Evolutionary conservation across 768 basidiomycete species (phyloP), one percentile per base, ranked within the genome.

Genomic region (Goffeauzyma gilvescens): DNA sequence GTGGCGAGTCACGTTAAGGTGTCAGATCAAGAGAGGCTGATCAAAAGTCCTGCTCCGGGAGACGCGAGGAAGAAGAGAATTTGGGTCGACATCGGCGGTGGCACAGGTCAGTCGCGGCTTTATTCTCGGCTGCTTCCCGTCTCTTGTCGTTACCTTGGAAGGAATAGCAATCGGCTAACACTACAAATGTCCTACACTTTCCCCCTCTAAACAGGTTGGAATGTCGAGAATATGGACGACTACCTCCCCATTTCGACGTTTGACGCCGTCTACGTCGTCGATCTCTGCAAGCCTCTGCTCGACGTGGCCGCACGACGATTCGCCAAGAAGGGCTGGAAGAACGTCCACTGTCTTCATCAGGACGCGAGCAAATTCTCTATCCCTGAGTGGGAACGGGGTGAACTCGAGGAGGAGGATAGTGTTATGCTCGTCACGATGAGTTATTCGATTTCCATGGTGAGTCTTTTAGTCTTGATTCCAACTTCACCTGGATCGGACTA

Each of bases 61-160:
- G 50, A 67, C 5, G 66, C 69, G 0, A 58, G 64, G 0, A 70
- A 71, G 54, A 67, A 68, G 12, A 69, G 79, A 14, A 69, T 82
- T 12, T 82, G 80, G 80, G 69, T 82, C 14, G 80, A 82, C 55
- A 74, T 82, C 43, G 78, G 79, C 13, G 80, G 79, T 24, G 80
- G 79, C 21, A 81, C 79, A 10, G 55, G 54, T 70, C 32, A 40
- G 55, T 32, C 1, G 7, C 4, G 12, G 9, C 4, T n/a, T 23
- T 17, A 22, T 23, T 26, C 17, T 27, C 18, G 36, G 24, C 10
- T 18, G 13, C 40, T 10, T 41, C 17, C 12, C 14, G 13, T 15
- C 21, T 27, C 3, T 20, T 3, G 21, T n/a, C n/a, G n/a, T n/a
- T n/a, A n/a, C n/a, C n/a, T n/a, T n/a, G n/a, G n/a, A n/a, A n/a